phyloP scores from a whole-genome alignment of 139 green algal genomes.

The Desmodesmus armatus region DNA sequence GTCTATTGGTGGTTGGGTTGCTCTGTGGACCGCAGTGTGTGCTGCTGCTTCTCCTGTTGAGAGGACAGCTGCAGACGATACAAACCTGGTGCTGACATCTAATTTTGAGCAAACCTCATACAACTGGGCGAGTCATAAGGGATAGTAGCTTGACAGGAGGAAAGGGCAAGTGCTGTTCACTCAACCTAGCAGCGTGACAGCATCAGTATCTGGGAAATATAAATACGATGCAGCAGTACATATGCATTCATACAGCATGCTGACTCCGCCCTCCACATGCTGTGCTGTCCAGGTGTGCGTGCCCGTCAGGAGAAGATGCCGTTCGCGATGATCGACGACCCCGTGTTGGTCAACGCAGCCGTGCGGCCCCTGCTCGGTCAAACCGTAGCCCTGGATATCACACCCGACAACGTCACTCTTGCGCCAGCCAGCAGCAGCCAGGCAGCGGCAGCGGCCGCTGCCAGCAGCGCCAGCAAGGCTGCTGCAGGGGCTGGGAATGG shows the following conservation, averaged over 20 bases:
- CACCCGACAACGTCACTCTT: constrained; percentile 51
- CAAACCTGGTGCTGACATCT: too few relatives aligned
- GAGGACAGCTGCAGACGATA: not conserved
- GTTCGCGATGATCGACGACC: constrained; percentile 86
- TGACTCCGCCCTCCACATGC: too few relatives aligned
- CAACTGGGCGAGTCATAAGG: too few relatives aligned
- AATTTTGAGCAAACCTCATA: too few relatives aligned
- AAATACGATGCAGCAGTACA: too few relatives aligned
- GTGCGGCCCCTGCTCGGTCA: constrained; percentile 69
- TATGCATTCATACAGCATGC: too few relatives aligned
- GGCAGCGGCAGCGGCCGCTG: constrained; percentile 15
- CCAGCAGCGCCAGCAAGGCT: not conserved
- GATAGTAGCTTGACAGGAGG: too few relatives aligned
- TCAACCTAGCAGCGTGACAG: too few relatives aligned
- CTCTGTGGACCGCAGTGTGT: not conserved
- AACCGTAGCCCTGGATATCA: constrained; percentile 57
- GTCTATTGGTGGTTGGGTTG: not conserved
- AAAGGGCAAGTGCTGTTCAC: too few relatives aligned
- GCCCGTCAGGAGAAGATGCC: constrained; percentile 91
- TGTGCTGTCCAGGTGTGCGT: constrained; percentile 71
- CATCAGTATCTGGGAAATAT: too few relatives aligned
- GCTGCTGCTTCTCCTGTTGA: not conserved
- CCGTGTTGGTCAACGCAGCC: constrained; percentile 51
- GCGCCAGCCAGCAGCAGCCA: not conserved
- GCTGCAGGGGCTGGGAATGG: not conserved